Base-by-base conservation (phyloP, 2,329 filamentous ascomycete genomes). In the Penicillium sp. region DNA sequence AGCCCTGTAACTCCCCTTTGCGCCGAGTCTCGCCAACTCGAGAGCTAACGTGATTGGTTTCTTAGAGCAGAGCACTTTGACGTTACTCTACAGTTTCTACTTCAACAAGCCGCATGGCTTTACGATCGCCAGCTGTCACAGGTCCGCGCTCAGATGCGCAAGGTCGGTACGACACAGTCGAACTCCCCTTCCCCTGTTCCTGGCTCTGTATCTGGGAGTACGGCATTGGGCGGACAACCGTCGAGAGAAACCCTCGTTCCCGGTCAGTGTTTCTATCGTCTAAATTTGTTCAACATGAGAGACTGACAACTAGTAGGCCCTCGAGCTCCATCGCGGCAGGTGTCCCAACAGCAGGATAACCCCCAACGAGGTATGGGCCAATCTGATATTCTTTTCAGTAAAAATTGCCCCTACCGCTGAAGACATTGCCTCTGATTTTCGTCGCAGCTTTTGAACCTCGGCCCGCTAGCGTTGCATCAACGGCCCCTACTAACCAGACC, bases 81-180 rank as follows among this genome's bases (percentile, higher is more conserved):
- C 59, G 93, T 97, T 18, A 88, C 90, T 24, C 85, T 95, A 54
- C 83, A 91, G 39, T 97, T 97, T 68, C 82, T 99, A 31, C 84
- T 97, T 14, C 91, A 96, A 70, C 92, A 99, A 75, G 92, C 92
- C 59, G 92, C 91, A 72, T 96, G 92, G 84, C 84, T 97, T 5
- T 96, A 94, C 68, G 92, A 97, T 71, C 83, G 90, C 48, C 91
- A 97, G 76, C 84, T 95, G 27, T 90, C 90, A 0, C 91, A 97
- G 71, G 90, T 97, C 45, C 86, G 91, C 62, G 92, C 90, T 18
- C 92, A 97, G 75, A 91, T 97, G 79, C 86, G 90, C 58, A 94
- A 88, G 57, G 76, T 78, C 8, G 74, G 70, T 38, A 73, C 67
- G 31, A 72, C 71, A 8, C 72, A 77, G 27, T 77, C 77, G 13